Base-by-base conservation (phyloP, 805 yeast genomes). In the Ogataea parapolymorpha region DNA sequence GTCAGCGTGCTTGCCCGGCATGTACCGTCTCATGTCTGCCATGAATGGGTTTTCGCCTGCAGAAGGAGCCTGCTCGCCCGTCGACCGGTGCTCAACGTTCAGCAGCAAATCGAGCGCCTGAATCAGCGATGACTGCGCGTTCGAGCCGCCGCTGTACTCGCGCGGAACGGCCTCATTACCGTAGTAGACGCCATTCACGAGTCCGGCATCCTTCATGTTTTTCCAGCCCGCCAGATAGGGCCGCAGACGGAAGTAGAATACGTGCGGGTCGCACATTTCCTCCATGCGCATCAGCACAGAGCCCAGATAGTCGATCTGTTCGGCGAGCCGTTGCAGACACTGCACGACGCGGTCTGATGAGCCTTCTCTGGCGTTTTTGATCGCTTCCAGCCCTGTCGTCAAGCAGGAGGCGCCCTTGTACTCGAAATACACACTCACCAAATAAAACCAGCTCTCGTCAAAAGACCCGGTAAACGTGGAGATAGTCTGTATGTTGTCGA, bases 181-280 rank as follows among this genome's bases (percentile, higher is more conserved):
- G 58, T 90, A 90, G 35, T 71, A 67, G 1, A 90, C 82, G 1
- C 97, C 98, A 44, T 80, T 63, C 35, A 70, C 69, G 43, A 90
- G 70, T 0, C 97, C 97, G 2, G 82, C 89, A 41, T 79, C 87
- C 18, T 76, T 78, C 96, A 91, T 90, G 56, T 86, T 86, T 58
- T 80, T 81, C 95, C 96, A 91, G 2, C 97, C 98, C 1, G 96
- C 96, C 49, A 91, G 67, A 54, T 76, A 90, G 1, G 97, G 97
- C 56, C 98, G 74, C 33, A 90, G 74, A 45, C 91, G 75, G 67
- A 75, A 85, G 63, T 86, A 90, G 60, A 91, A 90, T 4, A 85
- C 81, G 58, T 88, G 95, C 3, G 98, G 97, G 57, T 89, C 96
- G 62, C 96, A 87, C 84, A 84, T 84, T 51, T 90, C 95, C 56